A percentile compares a stretch with the other conserved stretches of the same genome.
phyloP scores from a whole-genome alignment of 345 rosid genomes.

The Gossypium rotundifolium region DNA sequence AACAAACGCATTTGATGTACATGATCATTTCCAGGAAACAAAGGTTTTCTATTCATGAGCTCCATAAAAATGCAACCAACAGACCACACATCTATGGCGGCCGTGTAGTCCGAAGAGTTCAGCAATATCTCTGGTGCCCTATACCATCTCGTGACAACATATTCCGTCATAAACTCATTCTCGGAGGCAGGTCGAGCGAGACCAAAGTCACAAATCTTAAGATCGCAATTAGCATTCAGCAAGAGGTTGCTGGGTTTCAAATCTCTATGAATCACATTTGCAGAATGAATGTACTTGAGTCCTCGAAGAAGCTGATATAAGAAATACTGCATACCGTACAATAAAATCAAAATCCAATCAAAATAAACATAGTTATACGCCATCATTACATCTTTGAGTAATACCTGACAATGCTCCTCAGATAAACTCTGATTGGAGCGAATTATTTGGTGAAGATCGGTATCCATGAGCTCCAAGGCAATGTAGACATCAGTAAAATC shows the following conservation, averaged over 20 bases:
- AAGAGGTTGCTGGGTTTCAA: slow-evolving; percentile 90
- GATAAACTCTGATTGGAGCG: slow-evolving; percentile 83
- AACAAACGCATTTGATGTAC: slow-evolving; percentile 92
- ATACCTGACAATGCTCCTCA: slow-evolving; percentile 96
- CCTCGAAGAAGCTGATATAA: slow-evolving; percentile 92
- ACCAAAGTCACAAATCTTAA: slow-evolving; percentile 92
- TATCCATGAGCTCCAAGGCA: slow-evolving; percentile 84
- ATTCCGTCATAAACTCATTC: slow-evolving; percentile 94
- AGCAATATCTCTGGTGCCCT: slow-evolving; percentile 92
- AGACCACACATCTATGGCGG: slow-evolving; percentile 97
- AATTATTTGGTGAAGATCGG: slow-evolving; percentile 91
- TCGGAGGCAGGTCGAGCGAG: slow-evolving; percentile 83
- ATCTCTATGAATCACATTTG: slow-evolving; percentile 90
- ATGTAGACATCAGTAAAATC: slow-evolving; percentile 85
- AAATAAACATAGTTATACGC: neutral
- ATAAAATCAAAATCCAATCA: neutral
- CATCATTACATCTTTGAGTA: neutral
- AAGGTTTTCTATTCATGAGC: slow-evolving; percentile 87
- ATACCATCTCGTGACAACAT: slow-evolving; percentile 98
- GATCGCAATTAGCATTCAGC: slow-evolving; percentile 81
- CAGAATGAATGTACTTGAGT: slow-evolving; percentile 91
- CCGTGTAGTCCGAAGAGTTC: slow-evolving; percentile 82
- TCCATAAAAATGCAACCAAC: slow-evolving; percentile 98
- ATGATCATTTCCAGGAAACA: slow-evolving; percentile 93
- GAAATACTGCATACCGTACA: slow-evolving; percentile 61